Conservation (phyloP, 1,139 yeast genomes). For the Suhomyces terraborum region DNA sequence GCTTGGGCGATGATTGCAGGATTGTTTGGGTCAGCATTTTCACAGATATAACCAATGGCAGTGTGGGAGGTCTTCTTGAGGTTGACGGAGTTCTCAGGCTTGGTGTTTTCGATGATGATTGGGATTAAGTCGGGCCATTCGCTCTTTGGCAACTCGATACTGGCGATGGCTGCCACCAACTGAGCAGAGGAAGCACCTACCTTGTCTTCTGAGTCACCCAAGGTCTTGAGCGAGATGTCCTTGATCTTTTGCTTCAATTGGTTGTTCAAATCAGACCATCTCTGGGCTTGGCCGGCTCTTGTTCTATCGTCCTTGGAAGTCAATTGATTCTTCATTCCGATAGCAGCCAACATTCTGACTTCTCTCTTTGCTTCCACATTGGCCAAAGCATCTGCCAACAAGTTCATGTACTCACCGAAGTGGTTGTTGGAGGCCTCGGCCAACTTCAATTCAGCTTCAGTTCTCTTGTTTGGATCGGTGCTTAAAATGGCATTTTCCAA, state of each 20-base stretch:
- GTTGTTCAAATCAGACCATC: conserved; percentile 63
- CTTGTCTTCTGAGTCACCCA: conserved; percentile 67
- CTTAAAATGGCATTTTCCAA: conserved; percentile 77
- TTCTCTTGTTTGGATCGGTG: conserved; percentile 67
- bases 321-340: conserved; percentile 83
- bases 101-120: conserved; percentile 81
- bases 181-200: conserved; percentile 93
- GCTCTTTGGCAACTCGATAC: conserved; percentile 82
- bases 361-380: conserved; percentile 69
- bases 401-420: conserved; percentile 69
- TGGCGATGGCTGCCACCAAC: conserved; percentile 94
- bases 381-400: conserved; percentile 72
- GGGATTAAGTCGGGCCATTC: conserved; percentile 90
- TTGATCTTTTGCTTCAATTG: conserved; percentile 66
- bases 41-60: conserved; percentile 95
- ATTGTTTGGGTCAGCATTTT: conserved; percentile 85
- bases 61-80: conserved; percentile 85
- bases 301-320: conserved; percentile 68
- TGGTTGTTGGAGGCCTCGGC: conserved; percentile 71
- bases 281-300: conserved; percentile 53
- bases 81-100: conserved; percentile 70
- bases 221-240: conserved; percentile 61
- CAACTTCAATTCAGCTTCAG: conserved; percentile 80
- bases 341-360: conserved; percentile 89
- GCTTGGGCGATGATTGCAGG: conserved; percentile 81